Evolutionary conservation across 2,329 filamentous ascomycete species (phyloP), one percentile per base, ranked within the genome.

Genomic region (Fulvia fulva): DNA sequence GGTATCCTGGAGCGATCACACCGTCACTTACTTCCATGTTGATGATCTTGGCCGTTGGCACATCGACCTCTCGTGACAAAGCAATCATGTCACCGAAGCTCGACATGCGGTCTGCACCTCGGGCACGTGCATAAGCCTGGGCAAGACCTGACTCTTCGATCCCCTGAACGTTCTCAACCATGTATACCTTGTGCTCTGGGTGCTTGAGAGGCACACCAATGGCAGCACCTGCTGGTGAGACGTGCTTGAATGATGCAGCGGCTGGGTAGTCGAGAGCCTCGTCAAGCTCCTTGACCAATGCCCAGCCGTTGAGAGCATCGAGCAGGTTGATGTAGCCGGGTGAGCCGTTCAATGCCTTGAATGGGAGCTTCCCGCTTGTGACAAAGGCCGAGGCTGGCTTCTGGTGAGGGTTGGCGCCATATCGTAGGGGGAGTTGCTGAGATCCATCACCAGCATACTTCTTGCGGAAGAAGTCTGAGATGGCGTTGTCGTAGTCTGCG

Each of bases 221-320:
- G 65, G 94, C 93, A 59, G 93, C 94, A 71, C 94, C 94, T 45
- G 94, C 94, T 21, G 94, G 94, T 9, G 94, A 99, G 63, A 97
- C 94, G 75, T 99, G 94, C 85, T 97, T 99, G 87, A 99, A 99
- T 74, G 91, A 96, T 63, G 94, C 93, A 28, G 94, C 94, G 55
- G 94, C 94, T 32, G 94, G 90, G 75, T 88, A 87, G 67, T 88
- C 87, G 22, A 97, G 86, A 22, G 93, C 91, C 67, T 88, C 81
- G 81, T 91, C 95, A 70, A 99, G 84, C 80, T 99, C 94, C 82
- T 96, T 96, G 58, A 99, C 94, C 60, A 99, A 80, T 6, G 91
- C 90, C 94, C 94, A 99, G 67, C 91, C 91, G 77, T 99, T 99
- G 68, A 99, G 84, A 52, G 91, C 90, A 76, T 99, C 94, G 51